Evolutionary conservation across 805 yeast genomes (phyloP).

Genomic region (Candida germanica): DNA sequence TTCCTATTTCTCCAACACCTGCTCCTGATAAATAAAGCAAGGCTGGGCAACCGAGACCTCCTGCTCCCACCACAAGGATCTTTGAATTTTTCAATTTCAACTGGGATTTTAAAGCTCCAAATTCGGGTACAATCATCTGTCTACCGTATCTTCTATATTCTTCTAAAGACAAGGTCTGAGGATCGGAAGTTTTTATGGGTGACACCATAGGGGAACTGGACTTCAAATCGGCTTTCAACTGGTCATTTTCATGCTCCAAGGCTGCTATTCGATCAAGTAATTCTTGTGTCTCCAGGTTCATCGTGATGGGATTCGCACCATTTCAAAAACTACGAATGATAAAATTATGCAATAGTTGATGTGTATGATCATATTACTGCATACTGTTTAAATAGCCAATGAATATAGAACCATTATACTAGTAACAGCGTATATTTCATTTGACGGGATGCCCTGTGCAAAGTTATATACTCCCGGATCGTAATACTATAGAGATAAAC

Average conservation of each 20-base stretch:
- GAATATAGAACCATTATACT: no score
- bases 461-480: no score
- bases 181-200: conserved; percentile 7
- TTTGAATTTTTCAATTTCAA: conserved; percentile 51
- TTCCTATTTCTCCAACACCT: conserved; percentile 82
- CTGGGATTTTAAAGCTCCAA: conserved; percentile 57
- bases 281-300: conserved; percentile 13
- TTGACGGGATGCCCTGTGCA: no score
- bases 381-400: no score
- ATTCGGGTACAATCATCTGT: conserved; percentile 87
- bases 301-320: neutral
- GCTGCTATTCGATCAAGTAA: conserved; percentile 21
- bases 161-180: conserved; percentile 38
- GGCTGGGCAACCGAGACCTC: conserved; percentile 95
- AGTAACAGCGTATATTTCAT: neutral
- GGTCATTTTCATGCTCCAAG: conserved; percentile 17
- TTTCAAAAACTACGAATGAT: no score
- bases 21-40: conserved; percentile 80
- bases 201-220: neutral
- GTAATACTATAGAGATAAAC: no score
- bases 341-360: no score
- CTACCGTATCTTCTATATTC: conserved; percentile 88
- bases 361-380: no score
- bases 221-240: conserved; percentile 6
- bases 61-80: conserved; percentile 88